Conservation (phyloP, 768 basidiomycete species). For the Artomyces pyxidatus region DNA sequence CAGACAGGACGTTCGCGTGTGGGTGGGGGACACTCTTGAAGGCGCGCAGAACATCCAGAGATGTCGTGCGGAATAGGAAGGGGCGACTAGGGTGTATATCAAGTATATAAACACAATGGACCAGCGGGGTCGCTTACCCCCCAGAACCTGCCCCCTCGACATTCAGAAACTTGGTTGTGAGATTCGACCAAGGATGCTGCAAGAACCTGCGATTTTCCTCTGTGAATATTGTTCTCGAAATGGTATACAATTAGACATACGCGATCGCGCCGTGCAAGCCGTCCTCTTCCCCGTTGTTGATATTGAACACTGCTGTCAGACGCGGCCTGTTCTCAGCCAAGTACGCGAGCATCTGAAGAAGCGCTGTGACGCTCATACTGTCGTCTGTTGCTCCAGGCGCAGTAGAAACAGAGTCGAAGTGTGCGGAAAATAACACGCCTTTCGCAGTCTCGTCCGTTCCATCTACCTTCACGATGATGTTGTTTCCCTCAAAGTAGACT, state of each 20-base stretch:
- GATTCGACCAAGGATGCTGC: conserved; percentile 65
- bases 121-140: conserved; percentile 39
- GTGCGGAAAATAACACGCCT: conserved; percentile 68
- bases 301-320: conserved; percentile 69
- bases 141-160: conserved; percentile 77
- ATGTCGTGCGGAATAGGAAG: conserved; percentile 66
- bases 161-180: conserved; percentile 65
- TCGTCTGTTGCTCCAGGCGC: conserved; percentile 72
- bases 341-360: conserved; percentile 53
- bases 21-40: conserved; percentile 55
- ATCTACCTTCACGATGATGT: conserved; percentile 57
- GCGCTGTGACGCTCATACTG: conserved; percentile 61
- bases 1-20: conserved; percentile 61
- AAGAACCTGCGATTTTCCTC: conserved; percentile 40
- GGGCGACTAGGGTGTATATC: conserved; percentile 46
- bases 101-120: neutral
- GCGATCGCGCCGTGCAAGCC: conserved; percentile 64
- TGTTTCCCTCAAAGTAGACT: conserved; percentile 58
- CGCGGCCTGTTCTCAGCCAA: conserved; percentile 36
- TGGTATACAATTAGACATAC: conserved; percentile 27
- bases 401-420: conserved; percentile 76
- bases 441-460: conserved; percentile 35
- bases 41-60: conserved; percentile 43
- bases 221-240: neutral
- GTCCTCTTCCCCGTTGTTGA: conserved; percentile 84